phyloP scores from a whole-genome alignment of 306 rosid species.

The Quercus dentata region DNA sequence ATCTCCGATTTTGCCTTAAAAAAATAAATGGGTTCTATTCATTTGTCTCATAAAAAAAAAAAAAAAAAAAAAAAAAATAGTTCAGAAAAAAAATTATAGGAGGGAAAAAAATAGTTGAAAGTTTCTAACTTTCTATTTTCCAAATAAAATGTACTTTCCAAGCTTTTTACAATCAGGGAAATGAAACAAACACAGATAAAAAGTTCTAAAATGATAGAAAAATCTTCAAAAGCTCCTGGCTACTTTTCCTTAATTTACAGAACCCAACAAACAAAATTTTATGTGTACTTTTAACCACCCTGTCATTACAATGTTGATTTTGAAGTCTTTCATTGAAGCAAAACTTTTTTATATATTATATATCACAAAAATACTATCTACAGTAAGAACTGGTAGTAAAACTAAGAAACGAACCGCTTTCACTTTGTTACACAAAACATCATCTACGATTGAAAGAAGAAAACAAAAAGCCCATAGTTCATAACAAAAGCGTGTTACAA shows the following conservation, averaged over 20 bases:
- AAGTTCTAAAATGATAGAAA: too few relatives aligned
- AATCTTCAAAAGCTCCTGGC: too few relatives aligned
- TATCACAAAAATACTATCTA: too few relatives aligned
- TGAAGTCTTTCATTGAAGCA: background rate
- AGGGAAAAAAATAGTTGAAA: background rate
- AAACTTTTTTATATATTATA: background rate
- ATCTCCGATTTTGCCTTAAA: too few relatives aligned
- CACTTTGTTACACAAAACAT: too few relatives aligned
- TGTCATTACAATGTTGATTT: background rate
- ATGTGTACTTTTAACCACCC: background rate
- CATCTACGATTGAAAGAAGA: too few relatives aligned
- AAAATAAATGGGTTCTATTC: too few relatives aligned
- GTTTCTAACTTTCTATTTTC: background rate
- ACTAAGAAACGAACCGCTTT: too few relatives aligned
- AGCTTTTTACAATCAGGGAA: background rate
- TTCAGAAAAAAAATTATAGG: background rate
- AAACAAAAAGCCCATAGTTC: background rate
- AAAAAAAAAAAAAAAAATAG: background rate
- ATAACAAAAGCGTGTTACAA: background rate
- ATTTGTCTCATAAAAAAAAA: too few relatives aligned
- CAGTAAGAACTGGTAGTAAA: too few relatives aligned
- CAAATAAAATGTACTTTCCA: background rate
- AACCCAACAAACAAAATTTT: background rate
- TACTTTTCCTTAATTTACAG: background rate
- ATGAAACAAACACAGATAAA: too few relatives aligned